Conservation (phyloP, 805 yeast species). For the Yamadazyma laniorum region DNA sequence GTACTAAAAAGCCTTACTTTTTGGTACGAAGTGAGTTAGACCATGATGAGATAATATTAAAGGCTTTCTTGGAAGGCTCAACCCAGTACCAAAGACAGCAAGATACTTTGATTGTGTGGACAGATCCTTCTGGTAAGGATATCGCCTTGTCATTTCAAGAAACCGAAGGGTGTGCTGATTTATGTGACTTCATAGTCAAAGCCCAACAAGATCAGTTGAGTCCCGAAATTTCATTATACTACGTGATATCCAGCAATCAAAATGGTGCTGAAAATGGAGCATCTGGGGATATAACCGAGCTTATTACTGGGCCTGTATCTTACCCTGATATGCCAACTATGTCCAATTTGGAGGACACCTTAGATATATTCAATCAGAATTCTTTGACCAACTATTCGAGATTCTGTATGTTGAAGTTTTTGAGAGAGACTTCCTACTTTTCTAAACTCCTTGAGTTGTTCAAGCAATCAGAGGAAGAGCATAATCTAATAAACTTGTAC, state of each 20-base stretch:
- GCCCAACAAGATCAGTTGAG: constrained; percentile 58
- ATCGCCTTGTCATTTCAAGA: constrained; percentile 92
- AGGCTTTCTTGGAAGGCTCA: constrained; percentile 66
- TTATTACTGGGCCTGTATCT: constrained; percentile 75
- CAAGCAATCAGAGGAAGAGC: constrained; percentile 51
- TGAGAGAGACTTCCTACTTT: constrained; percentile 56
- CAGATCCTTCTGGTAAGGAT: constrained; percentile 69
- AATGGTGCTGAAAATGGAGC: constrained; percentile 19
- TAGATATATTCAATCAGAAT: constrained; percentile 58
- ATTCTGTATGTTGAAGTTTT: constrained; percentile 54
- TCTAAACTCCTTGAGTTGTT: constrained; percentile 52
- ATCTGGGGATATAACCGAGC: constrained; percentile 58
- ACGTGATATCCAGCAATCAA: constrained; percentile 51
- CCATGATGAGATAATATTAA: constrained; percentile 55
- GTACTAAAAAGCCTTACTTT: constrained; percentile 50
- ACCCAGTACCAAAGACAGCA: constrained; percentile 91
- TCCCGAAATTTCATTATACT: constrained; percentile 61
- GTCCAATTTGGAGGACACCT: constrained; percentile 51
- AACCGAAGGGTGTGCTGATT: constrained; percentile 77
- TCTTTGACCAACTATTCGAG: constrained; percentile 63
- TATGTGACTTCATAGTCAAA: constrained; percentile 76
- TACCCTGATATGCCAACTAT: constrained; percentile 59
- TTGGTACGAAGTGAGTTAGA: constrained; percentile 71
- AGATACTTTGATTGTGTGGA: constrained; percentile 93
- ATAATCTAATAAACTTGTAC: constrained; percentile 57